phyloP scores from a whole-genome alignment of 768 basidiomycete genomes.

The Krasilnikovozyma curviuscula region DNA sequence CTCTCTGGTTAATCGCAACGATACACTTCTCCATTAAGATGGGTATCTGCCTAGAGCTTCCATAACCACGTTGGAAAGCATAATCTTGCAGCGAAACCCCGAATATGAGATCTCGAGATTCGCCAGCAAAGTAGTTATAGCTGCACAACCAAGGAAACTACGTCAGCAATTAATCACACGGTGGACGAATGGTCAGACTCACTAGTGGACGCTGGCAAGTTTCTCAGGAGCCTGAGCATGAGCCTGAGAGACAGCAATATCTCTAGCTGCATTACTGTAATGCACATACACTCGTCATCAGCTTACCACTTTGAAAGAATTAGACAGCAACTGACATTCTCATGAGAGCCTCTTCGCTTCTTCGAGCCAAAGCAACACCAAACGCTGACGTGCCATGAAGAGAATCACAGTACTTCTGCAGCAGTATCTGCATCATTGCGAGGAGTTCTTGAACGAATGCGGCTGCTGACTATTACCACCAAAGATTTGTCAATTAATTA shows the following conservation, averaged over 20 bases:
- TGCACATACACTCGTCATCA: background rate
- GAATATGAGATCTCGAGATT: background rate
- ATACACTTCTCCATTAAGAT: slow-evolving; percentile 10
- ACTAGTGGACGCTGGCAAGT: too few relatives aligned
- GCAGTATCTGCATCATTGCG: too few relatives aligned
- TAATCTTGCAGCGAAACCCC: slow-evolving; percentile 6
- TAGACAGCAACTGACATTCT: slow-evolving; percentile 3
- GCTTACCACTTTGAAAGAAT: background rate
- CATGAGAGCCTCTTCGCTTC: background rate
- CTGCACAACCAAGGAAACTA: background rate
- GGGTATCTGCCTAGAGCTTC: background rate
- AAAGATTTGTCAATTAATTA: background rate
- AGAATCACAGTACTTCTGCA: background rate
- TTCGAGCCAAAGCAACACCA: background rate
- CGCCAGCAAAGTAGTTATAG: background rate
- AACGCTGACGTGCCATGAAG: background rate
- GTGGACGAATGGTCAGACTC: background rate
- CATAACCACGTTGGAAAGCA: slow-evolving; percentile 3
- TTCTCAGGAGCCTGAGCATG: too few relatives aligned
- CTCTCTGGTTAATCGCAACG: slow-evolving; percentile 6
- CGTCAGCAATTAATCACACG: background rate
- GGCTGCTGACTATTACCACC: slow-evolving; percentile 1
- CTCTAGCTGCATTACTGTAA: too few relatives aligned
- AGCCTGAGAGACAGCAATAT: too few relatives aligned
- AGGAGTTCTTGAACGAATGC: slow-evolving; percentile 10